These are phyloP conservation scores for Uronychia setigera DNA, from an alignment of 73 alveolate genomes.

Conservation along the genomic window DNA sequence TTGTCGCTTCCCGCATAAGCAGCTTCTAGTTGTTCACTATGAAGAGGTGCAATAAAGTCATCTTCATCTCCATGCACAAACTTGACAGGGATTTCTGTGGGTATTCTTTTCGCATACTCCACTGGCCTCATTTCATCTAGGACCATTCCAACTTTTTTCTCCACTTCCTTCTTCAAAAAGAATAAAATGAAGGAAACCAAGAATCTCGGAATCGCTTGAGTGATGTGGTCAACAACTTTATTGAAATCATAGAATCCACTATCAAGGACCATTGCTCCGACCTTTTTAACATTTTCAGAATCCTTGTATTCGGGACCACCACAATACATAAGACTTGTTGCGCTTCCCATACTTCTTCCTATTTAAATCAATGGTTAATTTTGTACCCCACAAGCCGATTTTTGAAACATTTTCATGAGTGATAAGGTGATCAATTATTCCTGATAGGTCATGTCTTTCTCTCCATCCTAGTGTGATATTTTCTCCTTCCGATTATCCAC, in stretches of 20 bases:
- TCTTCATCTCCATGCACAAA: slow-evolving; percentile 80
- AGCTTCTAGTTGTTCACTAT: slow-evolving; percentile 57
- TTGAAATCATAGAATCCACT: slow-evolving; percentile 59
- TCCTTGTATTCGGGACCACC: neutral
- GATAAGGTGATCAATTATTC: slow-evolving; percentile 64
- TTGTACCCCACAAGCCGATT: slow-evolving; percentile 69
- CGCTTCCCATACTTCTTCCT: slow-evolving; percentile 89
- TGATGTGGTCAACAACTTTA: slow-evolving; percentile 61
- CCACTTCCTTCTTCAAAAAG: slow-evolving; percentile 36
- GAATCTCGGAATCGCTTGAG: slow-evolving; percentile 46
- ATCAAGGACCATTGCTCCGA: slow-evolving; percentile 60
- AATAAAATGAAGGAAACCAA: slow-evolving; percentile 39
- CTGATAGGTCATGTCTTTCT: slow-evolving; percentile 50
- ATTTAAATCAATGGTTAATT: neutral
- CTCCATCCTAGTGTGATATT: slow-evolving; percentile 46
- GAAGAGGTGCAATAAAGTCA: slow-evolving; percentile 66
- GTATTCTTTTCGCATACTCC: slow-evolving; percentile 52
- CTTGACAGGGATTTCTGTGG: slow-evolving; percentile 70
- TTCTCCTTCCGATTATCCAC: slow-evolving; percentile 51
- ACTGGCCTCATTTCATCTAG: slow-evolving; percentile 61
- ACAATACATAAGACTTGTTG: slow-evolving; percentile 73
- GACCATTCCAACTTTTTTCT: slow-evolving; percentile 63
- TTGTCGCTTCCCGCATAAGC: slow-evolving; percentile 65
- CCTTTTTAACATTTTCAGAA: slow-evolving; percentile 45
- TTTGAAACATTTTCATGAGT: slow-evolving; percentile 50